Base-by-base conservation (phyloP, 2,329 filamentous ascomycete species). In the Penicillium sp. region DNA sequence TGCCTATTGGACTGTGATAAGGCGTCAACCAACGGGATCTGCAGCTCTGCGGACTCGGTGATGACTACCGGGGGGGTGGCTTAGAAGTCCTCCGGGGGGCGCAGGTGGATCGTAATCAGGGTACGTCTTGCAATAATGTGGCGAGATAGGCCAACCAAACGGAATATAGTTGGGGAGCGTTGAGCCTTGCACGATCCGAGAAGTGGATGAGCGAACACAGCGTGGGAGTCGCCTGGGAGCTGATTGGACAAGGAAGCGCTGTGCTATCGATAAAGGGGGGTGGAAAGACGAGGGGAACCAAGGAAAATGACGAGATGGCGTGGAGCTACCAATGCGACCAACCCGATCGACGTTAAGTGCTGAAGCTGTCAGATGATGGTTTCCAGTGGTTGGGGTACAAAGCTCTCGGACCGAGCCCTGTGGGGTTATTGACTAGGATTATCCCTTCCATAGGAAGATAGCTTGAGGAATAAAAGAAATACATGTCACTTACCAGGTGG, bases 231-330 rank as follows among this genome's bases (percentile, higher is more conserved):
- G 48, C 30, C 14, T 19, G n/a, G 17, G 2, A 16, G 41, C n/a
- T 65, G 62, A 65, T 66, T 66, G 63, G 62, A 42, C 30, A 45
- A 43, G 47, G 59, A 66, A 66, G 63, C 63, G 63, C 63, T 60
- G 52, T 31, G 36, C 52, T 60, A 53, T 57, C 47, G 43, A 49
- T 47, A 19, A 55, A 52, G 56, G 57, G 58, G 54, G 57, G 56
- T 53, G 49, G 31, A 11, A 26, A 37, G 47, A 41, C 44, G 46
- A 46, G 42, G 36, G n/a, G 46, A 55, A 50, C 46, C 51, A 57
- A 48, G 52, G 42, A 36, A 47, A 44, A 65, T 64, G 61, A 65
- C 62, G 62, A 62, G 59, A 64, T 64, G 58, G 62, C 59, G 61
- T 55, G 51, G 51, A 63, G 62, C 62, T 65, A 62, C 58, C 56